These are phyloP conservation scores for Tothia fuscella DNA, from an alignment of 2,329 filamentous ascomycete genomes.

Conservation along the genomic window DNA sequence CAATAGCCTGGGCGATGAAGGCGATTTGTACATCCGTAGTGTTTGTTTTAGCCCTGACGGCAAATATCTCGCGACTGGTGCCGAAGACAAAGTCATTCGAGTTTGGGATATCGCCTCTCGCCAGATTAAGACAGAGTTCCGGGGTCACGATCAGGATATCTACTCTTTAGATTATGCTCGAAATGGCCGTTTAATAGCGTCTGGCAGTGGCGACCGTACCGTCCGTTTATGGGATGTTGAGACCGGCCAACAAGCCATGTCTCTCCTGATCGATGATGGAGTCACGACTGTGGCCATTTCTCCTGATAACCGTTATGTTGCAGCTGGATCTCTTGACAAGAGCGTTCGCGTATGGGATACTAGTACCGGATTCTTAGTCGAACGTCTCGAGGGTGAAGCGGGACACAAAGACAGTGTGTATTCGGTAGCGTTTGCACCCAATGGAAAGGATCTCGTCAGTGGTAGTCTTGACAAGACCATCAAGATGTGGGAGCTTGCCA, in stretches of 20 bases:
- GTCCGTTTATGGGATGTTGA: conserved; percentile 96
- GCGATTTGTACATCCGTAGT: conserved; percentile 92
- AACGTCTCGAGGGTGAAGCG: conserved; percentile 82
- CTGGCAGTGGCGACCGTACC: conserved; percentile 86
- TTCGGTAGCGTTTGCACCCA: conserved; percentile 89
- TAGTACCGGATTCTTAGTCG: conserved; percentile 70
- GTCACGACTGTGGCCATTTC: conserved; percentile 97
- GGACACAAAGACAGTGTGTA: conserved; percentile 97
- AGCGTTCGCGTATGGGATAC: conserved; percentile 97
- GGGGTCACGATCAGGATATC: conserved; percentile 97
- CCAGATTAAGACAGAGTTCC: conserved; percentile 82
- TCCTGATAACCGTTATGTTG: conserved; percentile 85
- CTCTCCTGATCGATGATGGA: conserved; percentile 86
- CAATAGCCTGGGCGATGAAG: conserved; percentile 71
- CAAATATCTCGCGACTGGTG: conserved; percentile 84
- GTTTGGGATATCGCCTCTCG: conserved; percentile 87
- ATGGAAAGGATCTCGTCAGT: conserved; percentile 82
- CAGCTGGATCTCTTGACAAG: conserved; percentile 91
- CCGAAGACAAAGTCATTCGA: conserved; percentile 93
- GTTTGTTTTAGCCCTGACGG: conserved; percentile 98
- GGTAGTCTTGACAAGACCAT: conserved; percentile 96
- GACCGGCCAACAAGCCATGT: conserved; percentile 67
- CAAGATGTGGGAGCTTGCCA: conserved; percentile 94
- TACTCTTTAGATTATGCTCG: conserved; percentile 93
- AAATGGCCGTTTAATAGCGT: conserved; percentile 88